A percentile compares a stretch with the other conserved stretches of the same genome.
phyloP scores from a whole-genome alignment of 2,329 filamentous ascomycete genomes.

The Chrysoporthe austroafricana region DNA sequence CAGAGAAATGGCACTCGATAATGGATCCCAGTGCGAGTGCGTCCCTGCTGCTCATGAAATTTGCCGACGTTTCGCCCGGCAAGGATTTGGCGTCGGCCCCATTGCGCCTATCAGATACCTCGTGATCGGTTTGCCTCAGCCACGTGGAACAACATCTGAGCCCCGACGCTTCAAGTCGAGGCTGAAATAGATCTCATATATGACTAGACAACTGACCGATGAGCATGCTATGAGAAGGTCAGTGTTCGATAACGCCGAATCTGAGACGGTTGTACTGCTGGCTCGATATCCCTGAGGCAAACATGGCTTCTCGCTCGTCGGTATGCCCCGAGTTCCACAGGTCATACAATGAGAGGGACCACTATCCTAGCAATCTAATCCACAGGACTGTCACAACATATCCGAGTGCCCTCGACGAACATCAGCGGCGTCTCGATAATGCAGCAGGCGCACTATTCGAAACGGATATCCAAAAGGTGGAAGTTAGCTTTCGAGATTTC shows the following conservation, averaged over 20 bases:
- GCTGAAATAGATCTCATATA: too few relatives aligned
- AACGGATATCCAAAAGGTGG: not conserved
- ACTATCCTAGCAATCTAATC: not conserved
- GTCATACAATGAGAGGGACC: not conserved
- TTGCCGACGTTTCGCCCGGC: not conserved
- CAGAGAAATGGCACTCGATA: not conserved
- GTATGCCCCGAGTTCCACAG: not conserved
- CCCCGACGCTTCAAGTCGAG: too few relatives aligned
- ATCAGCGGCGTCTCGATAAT: not conserved
- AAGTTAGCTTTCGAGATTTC: constrained; percentile 6
- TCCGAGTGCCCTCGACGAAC: not conserved
- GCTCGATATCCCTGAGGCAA: not conserved
- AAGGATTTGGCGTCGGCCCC: not conserved
- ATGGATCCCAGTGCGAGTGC: not conserved
- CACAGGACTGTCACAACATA: not conserved
- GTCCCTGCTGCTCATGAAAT: not conserved
- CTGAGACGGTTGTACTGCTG: not conserved
- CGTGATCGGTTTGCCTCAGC: too few relatives aligned
- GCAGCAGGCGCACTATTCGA: not conserved
- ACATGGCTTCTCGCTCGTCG: not conserved
- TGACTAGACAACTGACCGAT: too few relatives aligned
- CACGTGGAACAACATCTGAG: too few relatives aligned
- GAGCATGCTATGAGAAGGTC: too few relatives aligned
- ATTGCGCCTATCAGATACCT: too few relatives aligned
- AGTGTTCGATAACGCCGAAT: too few relatives aligned